Conservation (phyloP, 805 yeast genomes). For the Candida argentea region DNA sequence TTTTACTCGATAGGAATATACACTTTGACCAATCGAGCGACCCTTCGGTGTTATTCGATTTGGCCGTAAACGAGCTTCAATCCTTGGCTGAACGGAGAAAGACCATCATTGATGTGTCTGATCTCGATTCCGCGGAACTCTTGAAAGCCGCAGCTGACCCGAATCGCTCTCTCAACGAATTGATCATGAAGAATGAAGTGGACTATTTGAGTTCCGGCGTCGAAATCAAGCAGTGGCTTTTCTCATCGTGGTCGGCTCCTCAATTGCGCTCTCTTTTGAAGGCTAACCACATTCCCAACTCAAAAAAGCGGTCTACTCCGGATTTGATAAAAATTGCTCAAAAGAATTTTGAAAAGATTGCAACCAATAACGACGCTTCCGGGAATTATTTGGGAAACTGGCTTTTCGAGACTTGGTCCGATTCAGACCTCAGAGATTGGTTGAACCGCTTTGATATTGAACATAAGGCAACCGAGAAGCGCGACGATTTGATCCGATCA, state of each 20-base stretch:
- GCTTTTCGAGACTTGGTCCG: conserved; percentile 46
- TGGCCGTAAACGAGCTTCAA: conserved; percentile 18
- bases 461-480: conserved; percentile 25
- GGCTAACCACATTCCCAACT: conserved; percentile 17
- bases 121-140: conserved; percentile 4
- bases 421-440: conserved; percentile 39
- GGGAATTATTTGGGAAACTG: conserved; percentile 42
- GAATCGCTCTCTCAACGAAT: conserved; percentile 6
- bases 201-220: conserved; percentile 8
- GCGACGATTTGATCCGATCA: conserved; percentile 35
- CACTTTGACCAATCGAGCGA: conserved; percentile 11
- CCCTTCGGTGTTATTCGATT: conserved; percentile 12
- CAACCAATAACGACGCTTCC: conserved; percentile 22
- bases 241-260: conserved; percentile 33
- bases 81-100: conserved; percentile 8
- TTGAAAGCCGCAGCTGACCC: conserved; percentile 9
- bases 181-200: conserved; percentile 10
- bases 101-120: conserved; percentile 4
- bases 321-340: conserved; percentile 33
- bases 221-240: conserved; percentile 34
- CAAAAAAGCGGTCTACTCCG: conserved; percentile 19
- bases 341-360: conserved; percentile 29
- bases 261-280: conserved; percentile 23
- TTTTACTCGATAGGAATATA: conserved; percentile 17
- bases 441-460: conserved; percentile 33